A percentile compares a stretch with the other conserved stretches of the same genome.
Evolutionary conservation across 768 basidiomycete species (phyloP).

Genomic region (Pisolithus tinctorius): DNA sequence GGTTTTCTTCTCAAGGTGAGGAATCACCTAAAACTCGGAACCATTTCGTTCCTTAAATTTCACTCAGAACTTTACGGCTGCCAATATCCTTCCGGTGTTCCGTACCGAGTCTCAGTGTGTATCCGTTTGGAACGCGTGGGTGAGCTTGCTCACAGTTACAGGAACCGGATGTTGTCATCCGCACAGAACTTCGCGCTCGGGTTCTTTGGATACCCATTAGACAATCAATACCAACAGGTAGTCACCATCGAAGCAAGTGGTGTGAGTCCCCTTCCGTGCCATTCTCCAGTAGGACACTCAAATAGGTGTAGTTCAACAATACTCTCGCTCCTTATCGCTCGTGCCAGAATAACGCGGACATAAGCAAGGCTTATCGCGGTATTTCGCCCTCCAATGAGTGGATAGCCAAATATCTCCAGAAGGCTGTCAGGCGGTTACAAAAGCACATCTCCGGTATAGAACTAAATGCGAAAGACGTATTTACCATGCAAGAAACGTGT

Average conservation of each 20-base stretch:
- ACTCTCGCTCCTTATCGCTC: slow-evolving; percentile 35
- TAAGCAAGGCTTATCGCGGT: slow-evolving; percentile 45
- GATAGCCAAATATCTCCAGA: slow-evolving; percentile 60
- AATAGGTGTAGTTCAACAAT: slow-evolving; percentile 39
- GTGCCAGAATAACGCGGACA: slow-evolving; percentile 52
- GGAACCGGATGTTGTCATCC: slow-evolving; percentile 46
- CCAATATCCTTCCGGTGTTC: slow-evolving; percentile 40
- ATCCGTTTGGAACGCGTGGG: background rate
- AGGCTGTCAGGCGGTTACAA: slow-evolving; percentile 53
- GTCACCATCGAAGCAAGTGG: slow-evolving; percentile 34
- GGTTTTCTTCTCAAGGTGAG: slow-evolving; percentile 34
- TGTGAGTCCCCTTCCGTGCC: slow-evolving; percentile 22
- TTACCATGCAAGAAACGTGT: slow-evolving; percentile 70
- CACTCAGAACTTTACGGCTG: slow-evolving; percentile 31
- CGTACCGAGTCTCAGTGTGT: slow-evolving; percentile 44
- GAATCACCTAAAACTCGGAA: background rate
- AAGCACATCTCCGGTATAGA: slow-evolving; percentile 50
- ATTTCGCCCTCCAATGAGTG: slow-evolving; percentile 49
- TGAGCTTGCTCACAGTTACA: slow-evolving; percentile 4
- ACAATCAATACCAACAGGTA: slow-evolving; percentile 38
- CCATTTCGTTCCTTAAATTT: slow-evolving; percentile 19
- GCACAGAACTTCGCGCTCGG: slow-evolving; percentile 48
- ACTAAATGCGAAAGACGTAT: slow-evolving; percentile 57
- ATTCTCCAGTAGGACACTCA: background rate
- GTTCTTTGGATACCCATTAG: slow-evolving; percentile 43